Conservation (phyloP, 2,329 filamentous ascomycete species). For the Colletotrichum sp. region DNA sequence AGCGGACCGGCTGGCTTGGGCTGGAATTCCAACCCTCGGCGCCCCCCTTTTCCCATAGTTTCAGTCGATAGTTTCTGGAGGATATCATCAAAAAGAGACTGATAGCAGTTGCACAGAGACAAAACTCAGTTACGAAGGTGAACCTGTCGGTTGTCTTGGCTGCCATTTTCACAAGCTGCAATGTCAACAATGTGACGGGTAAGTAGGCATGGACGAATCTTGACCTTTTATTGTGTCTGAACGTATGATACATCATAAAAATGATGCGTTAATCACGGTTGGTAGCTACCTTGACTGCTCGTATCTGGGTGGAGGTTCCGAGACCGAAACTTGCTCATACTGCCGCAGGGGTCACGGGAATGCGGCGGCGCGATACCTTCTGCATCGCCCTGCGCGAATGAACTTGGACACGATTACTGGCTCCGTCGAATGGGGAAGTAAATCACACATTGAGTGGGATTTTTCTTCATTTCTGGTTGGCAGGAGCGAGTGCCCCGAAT, state of each 20-base stretch:
- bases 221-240: background rate
- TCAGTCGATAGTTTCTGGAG: conserved; percentile 23
- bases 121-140: conserved; percentile 24
- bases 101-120: background rate
- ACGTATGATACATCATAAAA: background rate
- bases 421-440: background rate
- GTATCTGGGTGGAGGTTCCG: background rate
- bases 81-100: conserved; percentile 27
- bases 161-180: background rate
- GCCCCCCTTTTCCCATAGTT: conserved; percentile 31
- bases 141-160: background rate
- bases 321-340: conserved; percentile 18
- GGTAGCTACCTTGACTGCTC: background rate
- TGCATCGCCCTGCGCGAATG: background rate
- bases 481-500: background rate
- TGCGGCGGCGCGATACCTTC: too few species aligned
- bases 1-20: conserved; percentile 30
- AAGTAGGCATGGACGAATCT: background rate
- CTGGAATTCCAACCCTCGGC: conserved; percentile 34
- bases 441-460: background rate
- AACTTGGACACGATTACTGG: background rate
- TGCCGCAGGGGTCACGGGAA: background rate
- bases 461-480: background rate
- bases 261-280: background rate
- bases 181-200: background rate